Evolutionary conservation across 169 alveolate genomes (phyloP).

Genomic region (Plasmodium gonderi): DNA sequence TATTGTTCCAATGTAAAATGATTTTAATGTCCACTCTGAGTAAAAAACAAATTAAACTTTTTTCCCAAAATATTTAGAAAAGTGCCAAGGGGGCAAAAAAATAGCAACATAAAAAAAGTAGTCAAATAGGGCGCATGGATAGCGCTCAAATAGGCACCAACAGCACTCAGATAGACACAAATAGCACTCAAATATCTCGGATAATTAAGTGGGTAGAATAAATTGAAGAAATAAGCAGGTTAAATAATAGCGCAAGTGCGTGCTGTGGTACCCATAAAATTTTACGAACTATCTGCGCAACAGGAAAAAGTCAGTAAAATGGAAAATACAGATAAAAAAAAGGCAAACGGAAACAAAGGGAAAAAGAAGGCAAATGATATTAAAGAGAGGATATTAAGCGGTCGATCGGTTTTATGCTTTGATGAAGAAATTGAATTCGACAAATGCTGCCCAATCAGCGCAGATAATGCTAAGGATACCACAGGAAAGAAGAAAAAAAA

Average conservation of each 20-base stretch:
- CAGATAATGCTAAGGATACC: background rate
- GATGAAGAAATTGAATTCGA: constrained; percentile 72
- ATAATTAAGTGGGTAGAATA: no score
- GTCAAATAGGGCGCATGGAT: no score
- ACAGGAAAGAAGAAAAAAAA: constrained; percentile 16
- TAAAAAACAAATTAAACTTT: background rate
- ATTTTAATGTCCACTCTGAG: background rate
- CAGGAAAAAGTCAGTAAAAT: background rate
- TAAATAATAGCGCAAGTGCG: background rate
- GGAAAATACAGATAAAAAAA: constrained; percentile 60
- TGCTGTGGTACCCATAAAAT: background rate
- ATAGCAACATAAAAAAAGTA: background rate
- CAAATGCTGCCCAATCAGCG: constrained; percentile 18
- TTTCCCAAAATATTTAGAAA: constrained; percentile 6
- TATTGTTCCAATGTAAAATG: background rate
- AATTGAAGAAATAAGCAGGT: no score
- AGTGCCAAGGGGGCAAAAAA: background rate
- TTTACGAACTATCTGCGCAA: background rate
- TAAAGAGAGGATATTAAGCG: constrained; percentile 35
- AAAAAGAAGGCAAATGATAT: constrained; percentile 31
- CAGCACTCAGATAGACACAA: no score
- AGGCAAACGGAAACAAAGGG: constrained; percentile 22
- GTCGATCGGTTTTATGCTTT: constrained; percentile 31
- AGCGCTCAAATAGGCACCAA: no score
- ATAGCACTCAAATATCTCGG: no score